Evolutionary conservation across 768 basidiomycete genomes (phyloP), one percentile per base, ranked within the genome.

Genomic region (Gloeostereum incarnatum): DNA sequence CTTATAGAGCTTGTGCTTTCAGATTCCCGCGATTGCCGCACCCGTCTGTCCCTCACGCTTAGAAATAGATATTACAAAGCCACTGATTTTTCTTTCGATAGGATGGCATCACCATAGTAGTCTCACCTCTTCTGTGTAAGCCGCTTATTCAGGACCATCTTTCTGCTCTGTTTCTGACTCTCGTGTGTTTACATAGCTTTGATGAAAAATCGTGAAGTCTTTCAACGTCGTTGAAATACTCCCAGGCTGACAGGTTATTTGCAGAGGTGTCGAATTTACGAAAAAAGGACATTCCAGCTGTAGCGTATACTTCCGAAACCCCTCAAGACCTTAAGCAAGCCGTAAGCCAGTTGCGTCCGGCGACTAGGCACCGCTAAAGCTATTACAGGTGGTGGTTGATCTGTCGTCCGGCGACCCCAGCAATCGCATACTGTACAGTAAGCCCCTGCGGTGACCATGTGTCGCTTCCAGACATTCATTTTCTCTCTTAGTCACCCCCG

Each of bases 1-100:
- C 4, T 34, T 16, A 3, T 36, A 88, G 85, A 88, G 85, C 49
- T 49, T 91, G 3, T 91, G 88, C 56, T 91, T 90, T 51, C 88
- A 90, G 59, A 61, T 89, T 20, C 88, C 88, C 31, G 87, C 88
- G 0, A 59, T 81, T 23, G 76, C 77, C 6, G 73, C 69, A 27
- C 63, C 72, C 41, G 83, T 81, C 42, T 37, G 46, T 49, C 13
- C 21, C 24, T 26, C 26, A 16, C 20, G 6, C n/a, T 16, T n/a
- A 34, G 6, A 37, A 33, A 2, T 18, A 18, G 6, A 25, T 36
- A 16, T 9, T 30, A 31, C 36, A 18, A 25, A 14, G 25, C 26
- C 30, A 23, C 36, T 29, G 17, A 23, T 23, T 20, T 11, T 27
- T 43, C 1, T 16, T 20, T 11, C 18, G 27, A 14, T 31, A 86